Evolutionary conservation across 148 eudicot species (phyloP).

Genomic region (Chenopodium album): DNA sequence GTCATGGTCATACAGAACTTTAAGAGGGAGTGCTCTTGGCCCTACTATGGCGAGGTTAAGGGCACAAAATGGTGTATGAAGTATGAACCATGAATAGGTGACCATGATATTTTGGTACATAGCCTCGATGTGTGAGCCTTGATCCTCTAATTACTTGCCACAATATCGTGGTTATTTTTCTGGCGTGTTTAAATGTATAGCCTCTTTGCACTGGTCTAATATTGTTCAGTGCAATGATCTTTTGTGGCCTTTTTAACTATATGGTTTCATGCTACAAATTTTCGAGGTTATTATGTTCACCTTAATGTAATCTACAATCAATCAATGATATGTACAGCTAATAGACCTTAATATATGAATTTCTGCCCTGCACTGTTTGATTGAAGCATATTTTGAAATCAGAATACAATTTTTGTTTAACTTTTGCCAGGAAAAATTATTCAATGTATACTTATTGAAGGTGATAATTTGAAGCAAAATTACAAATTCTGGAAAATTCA

Average conservation of each 20-base stretch:
- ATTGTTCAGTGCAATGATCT: background rate
- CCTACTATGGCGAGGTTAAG: conserved; percentile 72
- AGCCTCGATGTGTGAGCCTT: background rate
- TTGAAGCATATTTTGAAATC: background rate
- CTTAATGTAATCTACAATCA: background rate
- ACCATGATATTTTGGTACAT: conserved; percentile 11
- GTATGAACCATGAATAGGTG: conserved; percentile 7
- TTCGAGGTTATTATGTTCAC: background rate
- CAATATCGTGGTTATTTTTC: background rate
- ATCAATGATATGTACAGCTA: conserved; percentile 8
- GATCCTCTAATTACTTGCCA: background rate
- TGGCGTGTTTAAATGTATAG: conserved; percentile 6
- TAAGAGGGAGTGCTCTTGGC: conserved; percentile 62
- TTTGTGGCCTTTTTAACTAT: background rate
- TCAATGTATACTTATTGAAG: too few species aligned
- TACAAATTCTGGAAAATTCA: too few species aligned
- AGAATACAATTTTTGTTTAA: too few species aligned
- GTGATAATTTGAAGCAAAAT: too few species aligned
- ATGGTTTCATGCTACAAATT: background rate
- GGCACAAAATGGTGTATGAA: conserved; percentile 41
- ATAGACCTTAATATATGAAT: background rate
- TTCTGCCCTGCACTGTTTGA: background rate
- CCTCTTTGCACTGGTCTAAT: conserved; percentile 9
- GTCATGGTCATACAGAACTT: conserved; percentile 65
- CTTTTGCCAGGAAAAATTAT: too few species aligned